Conservation (phyloP, 1,284 basidiomycete species). For the Pseudozyma sp. region DNA sequence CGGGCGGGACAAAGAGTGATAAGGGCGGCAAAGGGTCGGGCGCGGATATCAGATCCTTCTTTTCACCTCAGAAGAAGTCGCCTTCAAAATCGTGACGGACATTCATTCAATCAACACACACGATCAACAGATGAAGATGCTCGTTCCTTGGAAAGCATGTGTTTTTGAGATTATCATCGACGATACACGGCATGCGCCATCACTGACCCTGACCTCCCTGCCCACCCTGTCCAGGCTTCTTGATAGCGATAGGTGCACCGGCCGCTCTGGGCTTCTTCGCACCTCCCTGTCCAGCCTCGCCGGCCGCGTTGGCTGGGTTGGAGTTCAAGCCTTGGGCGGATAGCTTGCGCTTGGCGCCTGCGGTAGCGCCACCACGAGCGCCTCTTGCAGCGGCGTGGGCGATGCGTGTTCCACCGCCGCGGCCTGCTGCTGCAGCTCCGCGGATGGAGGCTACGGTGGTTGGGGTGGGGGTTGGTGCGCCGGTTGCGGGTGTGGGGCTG, state of each 20-base stretch:
- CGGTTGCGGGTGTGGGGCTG: background rate
- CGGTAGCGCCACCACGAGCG: conserved; percentile 25
- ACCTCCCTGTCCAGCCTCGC: conserved; percentile 16
- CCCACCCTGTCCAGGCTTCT: conserved; percentile 11
- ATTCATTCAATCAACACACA: no score
- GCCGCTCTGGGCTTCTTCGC: conserved; percentile 43
- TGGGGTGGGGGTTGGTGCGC: conserved; percentile 4
- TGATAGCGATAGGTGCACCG: conserved; percentile 26
- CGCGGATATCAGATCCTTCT: conserved; percentile 36
- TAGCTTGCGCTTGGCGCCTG: conserved; percentile 46
- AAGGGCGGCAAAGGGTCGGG: conserved; percentile 7
- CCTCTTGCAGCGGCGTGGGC: conserved; percentile 35
- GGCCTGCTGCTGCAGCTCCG: conserved; percentile 36
- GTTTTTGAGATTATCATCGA: no score
- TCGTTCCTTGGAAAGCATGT: background rate
- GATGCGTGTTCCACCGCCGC: conserved; percentile 34
- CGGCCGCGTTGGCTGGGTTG: conserved; percentile 1
- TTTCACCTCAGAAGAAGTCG: conserved; percentile 26
- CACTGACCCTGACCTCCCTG: conserved; percentile 6
- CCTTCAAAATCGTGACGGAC: background rate
- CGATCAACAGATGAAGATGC: background rate
- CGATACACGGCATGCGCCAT: background rate
- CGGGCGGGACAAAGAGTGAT: background rate
- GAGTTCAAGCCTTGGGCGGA: conserved; percentile 32
- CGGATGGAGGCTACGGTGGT: conserved; percentile 43